A percentile compares a stretch with the other conserved stretches of the same genome.
phyloP scores from a whole-genome alignment of 2,329 filamentous ascomycete species.

The Fusarium mundagurra region DNA sequence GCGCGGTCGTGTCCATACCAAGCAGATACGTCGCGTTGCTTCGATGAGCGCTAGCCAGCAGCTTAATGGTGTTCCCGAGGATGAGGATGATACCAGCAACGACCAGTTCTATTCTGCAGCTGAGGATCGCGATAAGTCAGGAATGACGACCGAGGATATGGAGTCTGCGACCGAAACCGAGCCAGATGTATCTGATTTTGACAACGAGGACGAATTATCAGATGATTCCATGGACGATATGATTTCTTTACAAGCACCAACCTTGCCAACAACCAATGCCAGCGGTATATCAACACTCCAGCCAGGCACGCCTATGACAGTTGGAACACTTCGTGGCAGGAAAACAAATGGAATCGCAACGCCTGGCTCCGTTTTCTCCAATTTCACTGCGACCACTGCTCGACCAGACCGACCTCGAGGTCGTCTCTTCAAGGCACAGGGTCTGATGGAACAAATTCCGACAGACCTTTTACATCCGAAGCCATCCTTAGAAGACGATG shows the following conservation, averaged over 20 bases:
- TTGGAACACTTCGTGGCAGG: conserved; percentile 67
- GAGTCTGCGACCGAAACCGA: conserved; percentile 70
- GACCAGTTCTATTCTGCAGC: conserved; percentile 94
- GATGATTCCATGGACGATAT: conserved; percentile 94
- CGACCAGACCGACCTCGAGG: conserved; percentile 77
- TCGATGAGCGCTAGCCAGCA: conserved; percentile 53
- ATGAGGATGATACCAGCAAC: conserved; percentile 84
- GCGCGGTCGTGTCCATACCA: conserved; percentile 66
- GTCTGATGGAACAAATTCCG: conserved; percentile 76
- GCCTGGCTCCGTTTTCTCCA: conserved; percentile 89
- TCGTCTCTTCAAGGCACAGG: conserved; percentile 85
- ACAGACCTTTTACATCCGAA: conserved; percentile 86
- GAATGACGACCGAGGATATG: conserved; percentile 67
- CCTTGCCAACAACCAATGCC: conserved; percentile 78
- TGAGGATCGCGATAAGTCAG: conserved; percentile 76
- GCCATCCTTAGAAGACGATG: conserved; percentile 80
- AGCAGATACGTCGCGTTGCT: conserved; percentile 59
- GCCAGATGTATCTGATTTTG: conserved; percentile 69
- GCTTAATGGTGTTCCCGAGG: conserved; percentile 67
- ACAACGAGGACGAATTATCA: conserved; percentile 79
- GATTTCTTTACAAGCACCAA: conserved; percentile 86
- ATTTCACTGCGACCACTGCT: conserved; percentile 84
- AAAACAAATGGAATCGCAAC: conserved; percentile 79
- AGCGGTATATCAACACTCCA: conserved; percentile 84
- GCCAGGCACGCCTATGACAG: conserved; percentile 81